Percentiles rank a stretch among this genome's conserved stretches.
These are phyloP conservation scores for Plasmodium yoelii DNA, from an alignment of 169 alveolate genomes.

Conservation along the genomic window DNA sequence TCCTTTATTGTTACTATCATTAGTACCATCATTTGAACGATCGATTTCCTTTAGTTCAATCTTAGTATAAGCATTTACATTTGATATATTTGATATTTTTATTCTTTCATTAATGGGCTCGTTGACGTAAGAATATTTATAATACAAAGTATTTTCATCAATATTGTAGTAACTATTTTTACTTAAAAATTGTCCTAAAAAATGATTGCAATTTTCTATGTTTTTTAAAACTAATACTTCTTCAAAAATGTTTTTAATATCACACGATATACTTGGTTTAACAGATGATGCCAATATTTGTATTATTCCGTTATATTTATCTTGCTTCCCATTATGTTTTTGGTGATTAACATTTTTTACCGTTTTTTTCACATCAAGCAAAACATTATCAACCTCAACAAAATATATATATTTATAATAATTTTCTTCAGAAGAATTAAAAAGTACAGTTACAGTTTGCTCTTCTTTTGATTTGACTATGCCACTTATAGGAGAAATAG, in stretches of 20 bases:
- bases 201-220: constrained; percentile 9
- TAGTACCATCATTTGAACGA: constrained; percentile 10
- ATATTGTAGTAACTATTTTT: constrained; percentile 64
- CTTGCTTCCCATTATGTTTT: background rate
- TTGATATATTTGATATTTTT: constrained; percentile 55
- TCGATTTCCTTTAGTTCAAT: constrained; percentile 53
- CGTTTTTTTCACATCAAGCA: background rate
- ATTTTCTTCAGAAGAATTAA: constrained; percentile 66
- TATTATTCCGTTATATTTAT: constrained; percentile 18
- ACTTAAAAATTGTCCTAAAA: constrained; percentile 33
- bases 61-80: constrained; percentile 43
- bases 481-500: constrained; percentile 47
- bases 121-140: constrained; percentile 49
- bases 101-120: constrained; percentile 63
- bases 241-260: constrained; percentile 67
- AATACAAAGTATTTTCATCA: constrained; percentile 60
- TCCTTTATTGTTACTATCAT: constrained; percentile 5
- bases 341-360: constrained; percentile 3
- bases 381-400: constrained; percentile 37
- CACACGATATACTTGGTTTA: constrained; percentile 57
- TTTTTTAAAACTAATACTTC: constrained; percentile 39
- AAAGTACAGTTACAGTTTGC: constrained; percentile 45
- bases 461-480: constrained; percentile 58
- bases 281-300: constrained; percentile 67
- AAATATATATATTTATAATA: constrained; percentile 59